Base-by-base conservation (phyloP, 495 filamentous ascomycete genomes). In the Penicillium arizonense region DNA sequence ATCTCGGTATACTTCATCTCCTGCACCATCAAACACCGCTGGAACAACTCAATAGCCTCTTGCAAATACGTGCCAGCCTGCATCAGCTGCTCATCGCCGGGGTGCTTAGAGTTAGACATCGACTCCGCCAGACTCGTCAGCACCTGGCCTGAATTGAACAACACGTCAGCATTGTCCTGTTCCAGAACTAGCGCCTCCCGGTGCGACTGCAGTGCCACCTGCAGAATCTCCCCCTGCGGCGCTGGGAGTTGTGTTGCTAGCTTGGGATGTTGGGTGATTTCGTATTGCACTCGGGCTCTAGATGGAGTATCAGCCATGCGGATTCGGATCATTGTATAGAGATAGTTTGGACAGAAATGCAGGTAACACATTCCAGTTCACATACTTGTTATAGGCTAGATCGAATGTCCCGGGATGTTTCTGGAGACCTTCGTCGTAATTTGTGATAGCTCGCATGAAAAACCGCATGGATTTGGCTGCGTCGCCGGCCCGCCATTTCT, bases 401-500 rank as follows among this genome's bases (percentile, higher is more conserved):
- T 89, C 86, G 71, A 88, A 87, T 4, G 76, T 78, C 12, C 54
- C 47, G 0, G 83, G 83, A 61, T 80, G 80, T 51, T 71, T 78
- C 39, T 72, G 68, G 14, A 88, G 58, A 8, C 82, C 86, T n/a
- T 77, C 75, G 48, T 82, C 78, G 55, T 88, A 89, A 41, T 72
- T 77, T 28, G 81, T 74, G 45, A 88, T 80, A n/a, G 86, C 86
- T 52, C 82, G 74, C 58, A 81, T 69, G 62, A 87, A 88, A 64
- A 87, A 87, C 35, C 86, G 77, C 57, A 81, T 75, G 1, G 86
- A 82, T 62, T 89, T 89, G 44, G 74, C 82, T 12, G 83, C 79
- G 66, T 89, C 86, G 26, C 85, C 85, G 32, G 82, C 86, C 12
- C 85, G 75, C 86, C 85, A 88, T 78, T 89, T 89, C 63, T 85